Percentiles rank a stretch among this genome's conserved stretches.
Conservation (phyloP, 371 early-diverging fungal genomes). For the Mucor racemosus region DNA sequence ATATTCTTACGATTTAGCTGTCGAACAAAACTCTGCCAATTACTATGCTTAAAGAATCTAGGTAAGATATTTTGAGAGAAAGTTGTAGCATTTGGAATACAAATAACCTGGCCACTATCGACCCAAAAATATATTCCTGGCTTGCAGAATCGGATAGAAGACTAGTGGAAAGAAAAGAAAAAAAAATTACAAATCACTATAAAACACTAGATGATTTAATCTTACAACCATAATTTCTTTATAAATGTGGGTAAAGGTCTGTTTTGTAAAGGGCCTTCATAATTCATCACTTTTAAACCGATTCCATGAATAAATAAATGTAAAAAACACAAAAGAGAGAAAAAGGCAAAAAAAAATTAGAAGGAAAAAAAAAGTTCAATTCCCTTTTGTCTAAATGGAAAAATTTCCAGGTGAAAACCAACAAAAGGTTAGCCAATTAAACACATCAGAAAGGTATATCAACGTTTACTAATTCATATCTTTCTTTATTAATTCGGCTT, state of each 20-base stretch:
- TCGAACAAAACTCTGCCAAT: slow-evolving; percentile 91
- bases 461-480: not conserved
- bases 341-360: not conserved
- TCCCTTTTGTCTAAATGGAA: not conserved
- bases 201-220: not conserved
- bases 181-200: too few species aligned
- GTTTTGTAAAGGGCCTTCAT: not conserved
- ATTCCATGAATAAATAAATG: slow-evolving; percentile 1
- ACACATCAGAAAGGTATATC: not conserved
- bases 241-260: slow-evolving; percentile 16
- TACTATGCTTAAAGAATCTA: slow-evolving; percentile 88
- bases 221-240: slow-evolving; percentile 25
- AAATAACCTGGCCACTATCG: slow-evolving; percentile 58
- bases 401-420: not conserved
- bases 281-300: not conserved
- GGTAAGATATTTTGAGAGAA: slow-evolving; percentile 70
- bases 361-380: not conserved
- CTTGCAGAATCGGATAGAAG: slow-evolving; percentile 59
- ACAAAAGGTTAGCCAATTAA: not conserved
- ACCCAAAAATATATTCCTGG: slow-evolving; percentile 65
- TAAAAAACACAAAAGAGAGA: not conserved
- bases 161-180: slow-evolving; percentile 21
- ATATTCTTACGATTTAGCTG: slow-evolving; percentile 78
- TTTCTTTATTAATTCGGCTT: slow-evolving; percentile 7
- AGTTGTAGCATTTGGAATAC: slow-evolving; percentile 60